Evolutionary conservation across 2,329 filamentous ascomycete species (phyloP), one percentile per base, ranked within the genome.

Genomic region (Exophiala sideris): DNA sequence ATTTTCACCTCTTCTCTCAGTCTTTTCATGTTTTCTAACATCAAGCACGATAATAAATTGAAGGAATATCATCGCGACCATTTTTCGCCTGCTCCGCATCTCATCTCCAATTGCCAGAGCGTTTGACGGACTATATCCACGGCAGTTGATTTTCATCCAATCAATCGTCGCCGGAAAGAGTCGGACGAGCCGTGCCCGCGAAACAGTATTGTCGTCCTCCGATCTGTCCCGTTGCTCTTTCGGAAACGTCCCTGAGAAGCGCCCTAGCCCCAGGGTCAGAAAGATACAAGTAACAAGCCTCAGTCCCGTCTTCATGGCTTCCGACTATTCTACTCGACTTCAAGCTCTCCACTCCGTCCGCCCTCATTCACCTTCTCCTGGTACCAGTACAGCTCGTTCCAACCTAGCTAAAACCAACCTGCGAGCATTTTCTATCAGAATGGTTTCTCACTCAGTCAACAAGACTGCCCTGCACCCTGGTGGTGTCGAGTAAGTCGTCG

Each of bases 401-500:
- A 49, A 62, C 20, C 38, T 64, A 40, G 58, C 60, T 47, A 64
- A 64, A 56, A 44, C 33, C 38, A 57, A 62, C 46, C 55, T 62
- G 33, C 45, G 57, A 48, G 51, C 57, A 35, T 60, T 52, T 47
- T 52, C 54, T 21, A 38, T 57, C 52, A 62, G 51, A 56, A 78
- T 78, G 73, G 73, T 77, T 65, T 73, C 75, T 63, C 73, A 78
- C 64, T 79, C 74, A 66, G 83, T 96, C 69, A 96, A 96, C 84
- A 92, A 91, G 80, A 96, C 91, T 67, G 84, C 84, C 67, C 86
- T 96, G 66, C 91, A 96, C 82, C 91, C 91, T 60, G 79, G 84
- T 72, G 91, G 91, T 85, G 87, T 96, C 65, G 81, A 88, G 89
- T 95, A 83, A 74, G 89, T 86, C 54, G 12, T 29, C 16, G 39